Evolutionary conservation across 208 protist species (phyloP), one percentile per base, ranked within the genome.

Genomic region (Borovskyia barvae): DNA sequence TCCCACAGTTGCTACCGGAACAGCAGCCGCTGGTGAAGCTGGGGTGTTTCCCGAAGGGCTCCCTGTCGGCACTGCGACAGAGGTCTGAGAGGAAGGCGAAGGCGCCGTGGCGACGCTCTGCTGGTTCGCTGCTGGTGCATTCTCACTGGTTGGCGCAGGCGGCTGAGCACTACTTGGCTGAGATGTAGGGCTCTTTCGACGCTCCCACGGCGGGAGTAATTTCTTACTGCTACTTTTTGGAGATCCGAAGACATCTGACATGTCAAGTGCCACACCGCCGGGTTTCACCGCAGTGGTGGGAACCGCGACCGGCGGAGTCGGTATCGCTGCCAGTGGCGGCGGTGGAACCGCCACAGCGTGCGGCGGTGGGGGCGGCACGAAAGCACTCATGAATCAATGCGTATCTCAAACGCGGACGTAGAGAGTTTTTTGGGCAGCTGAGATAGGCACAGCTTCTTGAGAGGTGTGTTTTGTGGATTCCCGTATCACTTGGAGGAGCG

Each of bases 221-320:
- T 77, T 77, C 43, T 69, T 76, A 19, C 20, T 28, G 15, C 51
- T 36, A 40, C 68, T 71, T 32, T 58, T 72, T 17, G 25, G 56
- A 3, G 57, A 29, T 0, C 46, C 64, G 26, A 83, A 77, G 33
- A 77, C 26, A 25, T 66, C 53, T 0, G 65, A 62, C 76, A 83
- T 83, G 64, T 83, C 76, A 12, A 83, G 43, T 22, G 29, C 40
- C 20, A 83, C 53, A n/a, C 76, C 76, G 32, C 72, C 72, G 7
- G 56, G 37, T 29, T 71, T 80, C 26, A 63, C 52, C 11, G 61
- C 49, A 2, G 8, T 22, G 6, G 64, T 12, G n/a, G 49, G 40
- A 11, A 45, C 36, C 12, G 54, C 45, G n/a, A n/a, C 54, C 0
- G 54, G 64, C 6, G 54, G 47, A 24, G 47, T 9, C 5, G 69